phyloP scores from a whole-genome alignment of 2,329 filamentous ascomycete genomes.

The Diaporthe humulicola region DNA sequence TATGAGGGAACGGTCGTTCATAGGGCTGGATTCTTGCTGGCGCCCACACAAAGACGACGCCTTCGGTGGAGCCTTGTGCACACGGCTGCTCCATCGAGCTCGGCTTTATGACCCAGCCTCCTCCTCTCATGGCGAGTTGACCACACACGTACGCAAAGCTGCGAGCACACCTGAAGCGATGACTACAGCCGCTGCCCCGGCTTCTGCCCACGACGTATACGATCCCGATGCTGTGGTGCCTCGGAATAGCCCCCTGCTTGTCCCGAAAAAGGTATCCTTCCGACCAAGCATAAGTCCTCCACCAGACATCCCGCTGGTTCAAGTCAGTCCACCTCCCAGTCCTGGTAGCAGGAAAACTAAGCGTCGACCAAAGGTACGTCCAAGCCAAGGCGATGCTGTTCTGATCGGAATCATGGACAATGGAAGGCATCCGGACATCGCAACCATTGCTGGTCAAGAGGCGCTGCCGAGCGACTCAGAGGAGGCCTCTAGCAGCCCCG shows the following conservation, averaged over 20 bases:
- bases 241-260: conserved; percentile 55
- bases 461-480: conserved; percentile 60
- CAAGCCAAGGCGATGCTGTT: conserved; percentile 74
- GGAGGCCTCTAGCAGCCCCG: conserved; percentile 32
- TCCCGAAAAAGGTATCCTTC: conserved; percentile 58
- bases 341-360: conserved; percentile 62
- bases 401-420: conserved; percentile 75
- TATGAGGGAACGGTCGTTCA: neutral
- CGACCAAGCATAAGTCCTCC: conserved; percentile 65
- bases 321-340: conserved; percentile 57
- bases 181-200: conserved; percentile 55
- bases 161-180: conserved; percentile 52
- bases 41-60: neutral
- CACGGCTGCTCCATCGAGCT: conserved; percentile 28
- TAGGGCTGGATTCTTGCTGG: neutral
- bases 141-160: conserved; percentile 46
- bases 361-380: conserved; percentile 65
- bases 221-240: conserved; percentile 60
- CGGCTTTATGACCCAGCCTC: conserved; percentile 29
- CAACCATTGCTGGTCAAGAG: conserved; percentile 65
- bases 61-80: conserved; percentile 29
- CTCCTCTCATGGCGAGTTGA: conserved; percentile 50
- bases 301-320: conserved; percentile 58
- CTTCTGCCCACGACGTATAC: conserved; percentile 55
- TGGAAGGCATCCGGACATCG: conserved; percentile 75